These are phyloP conservation scores for Trametes punicea DNA, from an alignment of 768 basidiomycete species.

Conservation along the genomic window DNA sequence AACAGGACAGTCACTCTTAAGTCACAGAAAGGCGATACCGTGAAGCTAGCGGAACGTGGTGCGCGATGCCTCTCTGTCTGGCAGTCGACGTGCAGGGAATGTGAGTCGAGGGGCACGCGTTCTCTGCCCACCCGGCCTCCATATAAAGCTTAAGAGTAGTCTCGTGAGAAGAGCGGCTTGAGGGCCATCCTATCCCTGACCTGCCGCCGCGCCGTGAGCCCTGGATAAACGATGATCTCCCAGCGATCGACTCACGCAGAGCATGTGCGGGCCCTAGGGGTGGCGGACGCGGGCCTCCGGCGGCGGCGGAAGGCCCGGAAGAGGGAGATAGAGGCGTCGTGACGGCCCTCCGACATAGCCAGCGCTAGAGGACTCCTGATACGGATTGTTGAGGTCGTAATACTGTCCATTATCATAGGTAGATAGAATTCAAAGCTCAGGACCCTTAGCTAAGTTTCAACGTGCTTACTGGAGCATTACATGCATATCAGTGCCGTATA, in stretches of 20 bases:
- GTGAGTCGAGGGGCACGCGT: not conserved
- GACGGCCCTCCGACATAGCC: no score
- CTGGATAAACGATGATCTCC: constrained; percentile 5
- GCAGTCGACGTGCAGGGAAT: not conserved
- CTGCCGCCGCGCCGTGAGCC: not conserved
- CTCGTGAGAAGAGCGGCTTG: constrained; percentile 13
- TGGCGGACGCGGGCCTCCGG: constrained; percentile 3
- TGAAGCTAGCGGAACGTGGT: not conserved
- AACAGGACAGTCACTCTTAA: not conserved
- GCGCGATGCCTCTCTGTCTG: not conserved
- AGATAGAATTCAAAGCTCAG: no score
- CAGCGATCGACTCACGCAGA: constrained; percentile 6
- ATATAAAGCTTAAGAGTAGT: not conserved
- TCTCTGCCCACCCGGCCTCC: no score
- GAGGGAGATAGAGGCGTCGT: not conserved
- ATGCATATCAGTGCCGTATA: no score
- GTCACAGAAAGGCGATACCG: not conserved
- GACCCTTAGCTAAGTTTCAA: no score
- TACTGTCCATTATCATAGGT: no score
- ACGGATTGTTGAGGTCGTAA: no score
- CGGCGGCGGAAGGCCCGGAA: not conserved
- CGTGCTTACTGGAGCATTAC: no score
- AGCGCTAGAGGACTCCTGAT: no score
- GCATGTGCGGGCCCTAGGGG: constrained; percentile 1
- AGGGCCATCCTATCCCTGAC: not conserved